phyloP scores from a whole-genome alignment of 208 protist species.

The Trypanosoma platydactyli region DNA sequence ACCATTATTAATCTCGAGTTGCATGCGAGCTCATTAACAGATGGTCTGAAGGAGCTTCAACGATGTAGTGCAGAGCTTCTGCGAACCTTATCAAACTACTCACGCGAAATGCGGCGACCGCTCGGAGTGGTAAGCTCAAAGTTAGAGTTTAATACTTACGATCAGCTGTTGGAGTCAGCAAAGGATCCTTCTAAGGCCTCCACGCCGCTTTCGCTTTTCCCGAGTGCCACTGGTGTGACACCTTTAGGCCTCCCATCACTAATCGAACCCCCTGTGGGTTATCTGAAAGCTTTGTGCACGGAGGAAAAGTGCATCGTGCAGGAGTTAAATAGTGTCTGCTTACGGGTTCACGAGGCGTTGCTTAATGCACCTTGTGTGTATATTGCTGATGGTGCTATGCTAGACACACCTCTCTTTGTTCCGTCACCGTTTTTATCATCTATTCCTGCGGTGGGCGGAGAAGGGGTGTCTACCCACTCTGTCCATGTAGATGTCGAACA shows the following conservation, averaged over 20 bases:
- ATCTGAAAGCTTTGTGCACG: conserved; percentile 18
- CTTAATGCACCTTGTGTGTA: neutral
- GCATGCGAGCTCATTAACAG: conserved; percentile 18
- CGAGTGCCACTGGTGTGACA: neutral
- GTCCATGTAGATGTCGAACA: neutral
- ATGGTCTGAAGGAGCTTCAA: conserved; percentile 27
- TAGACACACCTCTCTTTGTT: conserved; percentile 27
- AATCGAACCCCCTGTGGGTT: conserved; percentile 6
- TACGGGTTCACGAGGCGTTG: conserved; percentile 17
- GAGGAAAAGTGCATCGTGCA: conserved; percentile 30
- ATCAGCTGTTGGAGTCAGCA: neutral
- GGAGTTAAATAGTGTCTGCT: conserved; percentile 19
- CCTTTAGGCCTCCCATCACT: neutral
- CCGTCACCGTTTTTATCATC: neutral
- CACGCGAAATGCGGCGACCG: conserved; percentile 22
- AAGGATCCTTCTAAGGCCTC: neutral
- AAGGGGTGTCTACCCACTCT: neutral
- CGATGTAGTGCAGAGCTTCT: conserved; percentile 20
- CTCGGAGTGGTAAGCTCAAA: conserved; percentile 8
- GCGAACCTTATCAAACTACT: conserved; percentile 14
- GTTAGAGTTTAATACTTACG: neutral
- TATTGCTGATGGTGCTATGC: conserved; percentile 23
- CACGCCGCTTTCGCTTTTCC: no score
- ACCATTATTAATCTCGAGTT: conserved; percentile 19
- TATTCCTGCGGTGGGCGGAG: neutral